A percentile compares a stretch with the other conserved stretches of the same genome.
Conservation (phyloP, 176 grass and related monocot species). For the Lolium perenne region DNA sequence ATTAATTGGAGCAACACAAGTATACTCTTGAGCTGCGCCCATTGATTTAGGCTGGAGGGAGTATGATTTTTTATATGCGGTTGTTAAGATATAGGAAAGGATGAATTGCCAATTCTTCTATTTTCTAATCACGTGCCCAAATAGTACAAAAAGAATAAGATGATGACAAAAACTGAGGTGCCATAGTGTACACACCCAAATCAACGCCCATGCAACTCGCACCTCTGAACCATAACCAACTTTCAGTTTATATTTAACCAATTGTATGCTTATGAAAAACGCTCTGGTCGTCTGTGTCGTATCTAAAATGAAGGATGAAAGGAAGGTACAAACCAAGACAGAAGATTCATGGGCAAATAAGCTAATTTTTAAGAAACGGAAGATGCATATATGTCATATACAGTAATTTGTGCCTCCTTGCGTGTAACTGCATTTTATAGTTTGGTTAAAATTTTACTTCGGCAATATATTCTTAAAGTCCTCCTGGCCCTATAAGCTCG, state of each 20-base stretch:
- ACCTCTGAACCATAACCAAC: slow-evolving; percentile 79
- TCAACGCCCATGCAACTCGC: not conserved
- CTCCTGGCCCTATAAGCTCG: not conserved
- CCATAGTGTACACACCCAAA: slow-evolving; percentile 66
- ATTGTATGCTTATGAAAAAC: slow-evolving; percentile 79
- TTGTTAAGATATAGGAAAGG: not conserved
- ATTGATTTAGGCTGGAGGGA: too few species aligned
- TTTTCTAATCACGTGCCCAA: too few species aligned
- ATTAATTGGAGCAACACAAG: too few species aligned
- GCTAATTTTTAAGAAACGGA: not conserved
- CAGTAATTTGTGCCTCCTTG: slow-evolving; percentile 13
- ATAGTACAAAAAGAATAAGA: too few species aligned
- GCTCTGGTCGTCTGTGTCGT: slow-evolving; percentile 62
- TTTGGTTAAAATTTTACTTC: slow-evolving; percentile 9
- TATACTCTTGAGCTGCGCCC: too few species aligned
- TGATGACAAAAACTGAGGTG: too few species aligned
- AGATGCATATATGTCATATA: not conserved
- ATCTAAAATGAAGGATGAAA: slow-evolving; percentile 76
- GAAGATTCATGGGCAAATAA: not conserved
- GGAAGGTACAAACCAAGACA: not conserved
- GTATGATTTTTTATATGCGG: not conserved
- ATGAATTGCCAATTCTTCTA: not conserved
- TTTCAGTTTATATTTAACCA: slow-evolving; percentile 85
- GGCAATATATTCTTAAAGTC: not conserved
- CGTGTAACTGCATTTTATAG: not conserved